Evolutionary conservation across 208 protist genomes (phyloP).

Genomic region (Entamoeba histolytica): DNA sequence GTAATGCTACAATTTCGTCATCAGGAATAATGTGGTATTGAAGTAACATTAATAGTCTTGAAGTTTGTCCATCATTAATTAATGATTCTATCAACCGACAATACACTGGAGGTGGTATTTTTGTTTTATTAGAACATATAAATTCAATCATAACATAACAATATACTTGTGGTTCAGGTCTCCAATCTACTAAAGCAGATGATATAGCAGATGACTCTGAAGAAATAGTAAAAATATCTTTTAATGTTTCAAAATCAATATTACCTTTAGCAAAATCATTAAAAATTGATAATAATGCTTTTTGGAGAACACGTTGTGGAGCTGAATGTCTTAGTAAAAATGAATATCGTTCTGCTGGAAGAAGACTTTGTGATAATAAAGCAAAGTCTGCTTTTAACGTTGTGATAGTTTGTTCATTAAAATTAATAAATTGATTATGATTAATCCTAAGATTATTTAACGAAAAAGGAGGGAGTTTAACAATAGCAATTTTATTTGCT

Average conservation of each 20-base stretch:
- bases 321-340: not conserved
- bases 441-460: not conserved
- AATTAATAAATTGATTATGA: not conserved
- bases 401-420: not conserved
- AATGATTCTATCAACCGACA: not conserved
- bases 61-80: not conserved
- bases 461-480: not conserved
- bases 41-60: not conserved
- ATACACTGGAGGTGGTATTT: not conserved
- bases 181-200: not conserved
- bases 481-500: not conserved
- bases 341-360: not conserved
- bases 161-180: not conserved
- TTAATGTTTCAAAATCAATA: not conserved
- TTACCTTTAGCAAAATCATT: not conserved
- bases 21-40: not conserved
- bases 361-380: not conserved
- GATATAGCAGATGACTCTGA: not conserved
- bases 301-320: not conserved
- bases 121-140: not conserved
- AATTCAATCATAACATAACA: not conserved
- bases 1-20: not conserved
- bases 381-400: not conserved
- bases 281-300: not conserved
- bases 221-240: not conserved